Conservation (phyloP, 148 eudicot genomes). For the Rhododendron kiyosumense region DNA sequence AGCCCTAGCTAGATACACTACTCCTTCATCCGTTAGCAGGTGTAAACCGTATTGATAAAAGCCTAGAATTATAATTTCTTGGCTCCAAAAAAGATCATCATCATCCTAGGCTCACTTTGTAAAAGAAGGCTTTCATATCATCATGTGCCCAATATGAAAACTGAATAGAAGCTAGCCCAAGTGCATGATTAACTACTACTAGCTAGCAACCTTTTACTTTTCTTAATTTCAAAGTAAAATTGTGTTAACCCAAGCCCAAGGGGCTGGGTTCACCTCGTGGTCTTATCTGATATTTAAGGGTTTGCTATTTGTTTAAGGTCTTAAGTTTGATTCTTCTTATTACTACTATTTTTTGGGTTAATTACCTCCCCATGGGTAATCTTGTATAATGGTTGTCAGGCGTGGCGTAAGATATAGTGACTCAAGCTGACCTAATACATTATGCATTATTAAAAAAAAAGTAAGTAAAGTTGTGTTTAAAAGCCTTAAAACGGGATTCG, state of each 20-base stretch:
- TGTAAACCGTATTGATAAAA: not conserved
- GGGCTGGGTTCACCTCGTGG: not conserved
- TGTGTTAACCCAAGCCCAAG: not conserved
- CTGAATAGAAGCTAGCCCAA: not conserved
- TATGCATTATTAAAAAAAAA: too few relatives aligned
- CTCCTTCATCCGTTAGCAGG: not conserved
- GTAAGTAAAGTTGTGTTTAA: not conserved
- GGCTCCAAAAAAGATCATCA: not conserved
- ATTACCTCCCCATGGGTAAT: too few relatives aligned
- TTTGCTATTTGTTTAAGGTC: too few relatives aligned
- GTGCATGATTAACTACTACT: not conserved
- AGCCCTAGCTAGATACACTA: not conserved
- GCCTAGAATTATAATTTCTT: not conserved
- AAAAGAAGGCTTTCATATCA: not conserved
- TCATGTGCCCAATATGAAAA: not conserved
- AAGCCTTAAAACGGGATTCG: not conserved
- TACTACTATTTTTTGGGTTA: too few relatives aligned
- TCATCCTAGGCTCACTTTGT: not conserved
- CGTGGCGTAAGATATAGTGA: too few relatives aligned
- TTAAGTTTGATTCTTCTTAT: too few relatives aligned
- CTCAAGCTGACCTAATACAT: rapidly evolving
- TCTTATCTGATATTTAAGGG: too few relatives aligned
- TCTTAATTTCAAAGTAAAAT: not conserved
- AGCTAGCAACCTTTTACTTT: not conserved
- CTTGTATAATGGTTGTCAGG: too few relatives aligned